A percentile compares a stretch with the other conserved stretches of the same genome.
Conservation (phyloP, 2,329 filamentous ascomycete species). For the Xylariaceae sp. region DNA sequence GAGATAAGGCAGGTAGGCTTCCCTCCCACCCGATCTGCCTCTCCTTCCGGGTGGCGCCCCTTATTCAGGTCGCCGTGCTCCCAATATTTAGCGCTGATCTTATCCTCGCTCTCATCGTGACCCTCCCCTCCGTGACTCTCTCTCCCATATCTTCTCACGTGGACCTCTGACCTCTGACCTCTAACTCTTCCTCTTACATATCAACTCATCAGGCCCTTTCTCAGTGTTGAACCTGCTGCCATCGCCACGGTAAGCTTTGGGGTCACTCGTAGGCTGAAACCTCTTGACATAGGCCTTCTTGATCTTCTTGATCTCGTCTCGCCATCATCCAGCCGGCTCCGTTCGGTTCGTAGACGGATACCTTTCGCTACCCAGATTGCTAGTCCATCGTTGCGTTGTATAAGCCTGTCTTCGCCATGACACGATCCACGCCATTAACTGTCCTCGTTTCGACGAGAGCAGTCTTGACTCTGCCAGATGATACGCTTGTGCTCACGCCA, state of each 20-base stretch:
- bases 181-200: not conserved
- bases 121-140: slow-evolving; percentile 6
- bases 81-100: not conserved
- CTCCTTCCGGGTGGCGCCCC: not conserved
- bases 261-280: not conserved
- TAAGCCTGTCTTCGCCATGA: slow-evolving; percentile 23
- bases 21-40: not conserved
- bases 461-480: slow-evolving; percentile 65
- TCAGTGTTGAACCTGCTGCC: not conserved
- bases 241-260: slow-evolving; percentile 3
- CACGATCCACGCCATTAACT: slow-evolving; percentile 43
- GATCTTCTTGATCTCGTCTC: not conserved
- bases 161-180: not conserved
- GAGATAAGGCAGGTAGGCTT: not conserved
- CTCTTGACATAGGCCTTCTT: not conserved
- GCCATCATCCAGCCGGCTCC: not conserved
- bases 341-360: slow-evolving; percentile 1
- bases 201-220: not conserved
- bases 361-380: not conserved
- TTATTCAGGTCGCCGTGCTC: not conserved
- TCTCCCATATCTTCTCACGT: not conserved
- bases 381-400: slow-evolving; percentile 1
- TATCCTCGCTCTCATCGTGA: slow-evolving; percentile 1
- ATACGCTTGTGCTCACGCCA: slow-evolving; percentile 61
- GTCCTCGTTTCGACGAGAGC: slow-evolving; percentile 82